Conservation (phyloP, 2,329 filamentous ascomycete genomes). For the Xylariales sp. region DNA sequence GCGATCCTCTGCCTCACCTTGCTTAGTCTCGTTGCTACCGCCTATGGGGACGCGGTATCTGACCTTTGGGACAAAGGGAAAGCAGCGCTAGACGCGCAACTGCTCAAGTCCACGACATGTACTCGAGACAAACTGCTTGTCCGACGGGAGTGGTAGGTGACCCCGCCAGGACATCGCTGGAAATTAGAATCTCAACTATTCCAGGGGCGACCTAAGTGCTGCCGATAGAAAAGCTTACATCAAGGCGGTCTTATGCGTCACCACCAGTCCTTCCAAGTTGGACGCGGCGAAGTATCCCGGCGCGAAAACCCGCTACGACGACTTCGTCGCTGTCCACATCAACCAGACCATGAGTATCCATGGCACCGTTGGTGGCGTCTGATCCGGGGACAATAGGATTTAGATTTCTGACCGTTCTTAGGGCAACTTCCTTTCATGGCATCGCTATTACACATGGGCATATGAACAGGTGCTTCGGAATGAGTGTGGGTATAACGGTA, state of each 20-base stretch:
- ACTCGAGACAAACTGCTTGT: conserved; percentile 42
- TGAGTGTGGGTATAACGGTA: conserved; percentile 47
- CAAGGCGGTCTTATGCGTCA: conserved; percentile 45
- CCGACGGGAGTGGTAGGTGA: conserved; percentile 43
- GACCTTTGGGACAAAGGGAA: conserved; percentile 44
- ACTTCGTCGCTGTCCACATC: conserved; percentile 50
- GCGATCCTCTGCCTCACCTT: conserved; percentile 26
- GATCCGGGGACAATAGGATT: neutral
- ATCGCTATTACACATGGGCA: conserved; percentile 45
- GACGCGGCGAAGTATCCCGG: conserved; percentile 42
- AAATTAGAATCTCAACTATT: neutral
- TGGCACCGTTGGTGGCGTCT: conserved; percentile 39
- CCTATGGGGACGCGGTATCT: conserved; percentile 42
- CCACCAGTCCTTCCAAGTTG: conserved; percentile 42
- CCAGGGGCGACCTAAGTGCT: conserved; percentile 36
- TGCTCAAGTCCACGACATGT: conserved; percentile 43
- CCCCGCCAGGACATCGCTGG: neutral
- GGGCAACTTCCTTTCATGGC: conserved; percentile 46
- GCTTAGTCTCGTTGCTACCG: conserved; percentile 27
- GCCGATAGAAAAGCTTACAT: conserved; percentile 43
- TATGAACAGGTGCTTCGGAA: conserved; percentile 47
- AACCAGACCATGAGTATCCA: conserved; percentile 46
- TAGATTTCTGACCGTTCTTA: conserved; percentile 10
- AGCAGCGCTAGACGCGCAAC: conserved; percentile 40
- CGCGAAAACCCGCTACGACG: conserved; percentile 49